Evolutionary conservation across 768 basidiomycete species (phyloP), one percentile per base, ranked within the genome.

Genomic region (Leccinum barrowsii): DNA sequence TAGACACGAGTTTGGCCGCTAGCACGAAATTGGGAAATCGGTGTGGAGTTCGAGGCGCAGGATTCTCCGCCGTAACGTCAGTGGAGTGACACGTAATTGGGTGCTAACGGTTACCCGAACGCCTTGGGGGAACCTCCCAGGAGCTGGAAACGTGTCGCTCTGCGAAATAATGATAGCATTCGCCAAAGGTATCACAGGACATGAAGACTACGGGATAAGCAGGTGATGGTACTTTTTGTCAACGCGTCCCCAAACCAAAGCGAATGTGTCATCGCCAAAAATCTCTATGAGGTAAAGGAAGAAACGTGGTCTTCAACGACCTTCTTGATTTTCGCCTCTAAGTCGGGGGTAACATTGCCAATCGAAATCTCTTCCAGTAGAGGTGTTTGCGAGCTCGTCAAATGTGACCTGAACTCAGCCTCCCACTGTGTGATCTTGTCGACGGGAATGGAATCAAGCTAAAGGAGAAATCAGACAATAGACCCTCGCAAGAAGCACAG

Each of bases 391-490:
- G 89, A 77, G 57, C 89, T 77, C 42, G 85, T 77, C 66, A 99
- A 81, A 78, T 94, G 89, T 65, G 84, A 80, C 73, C 94, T 91
- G 92, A 95, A 95, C 70, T 91, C 89, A 62, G 80, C 84, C 78
- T 95, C 92, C 92, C 92, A 96, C 69, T 85, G 83, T 65, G 91
- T 88, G 76, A 97, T 95, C 81, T 94, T 81, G 68, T 97, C 92
- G 55, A 97, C 94, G 48, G 94, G 90, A 76, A 99, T 92, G 28
- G 92, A 80, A 75, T 98, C 97, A 67, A 99, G 93, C 86, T 91
- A 59, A 47, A 40, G 21, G 10, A 34, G 8, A 42, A 7, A 34
- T 24, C 30, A 68, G 28, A 59, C 7, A 49, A 22, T 15, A 24
- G 28, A n/a, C 44, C 19, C 21, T n/a, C 1, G n/a, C 12, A 1